Base-by-base conservation (phyloP, 768 basidiomycete genomes). In the Leccinum rimulosum region DNA sequence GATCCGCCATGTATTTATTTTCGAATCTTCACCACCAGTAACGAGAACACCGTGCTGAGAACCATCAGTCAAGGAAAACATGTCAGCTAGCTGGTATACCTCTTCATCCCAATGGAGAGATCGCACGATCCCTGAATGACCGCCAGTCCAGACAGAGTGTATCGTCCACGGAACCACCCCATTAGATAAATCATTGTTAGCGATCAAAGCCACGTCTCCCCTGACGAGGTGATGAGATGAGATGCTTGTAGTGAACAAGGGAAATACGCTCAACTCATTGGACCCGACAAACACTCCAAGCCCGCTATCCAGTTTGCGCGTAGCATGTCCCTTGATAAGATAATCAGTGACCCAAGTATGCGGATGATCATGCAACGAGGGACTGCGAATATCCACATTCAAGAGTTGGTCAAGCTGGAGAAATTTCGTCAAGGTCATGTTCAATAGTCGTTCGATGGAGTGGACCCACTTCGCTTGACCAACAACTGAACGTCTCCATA, bases 401-500 rank as follows among this genome's bases (percentile, higher is more conserved):
- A 81, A 76, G 8, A 80, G 64, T 55, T 75, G 77, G 56, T 91
- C 89, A 17, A 91, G 77, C 89, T 91, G 19, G 10, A 60, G 14
- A 25, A 11, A 52, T 40, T 35, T n/a, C n/a, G 28, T 49, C 61
- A 25, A 58, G 50, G 28, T 56, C 38, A 22, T 1, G 25, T 56
- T 30, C 14, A 45, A 10, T n/a, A 43, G 19, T 40, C 11, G 14
- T 38, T 47, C 28, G 19, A 22, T 27, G 52, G 52, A 56, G 47
- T 36, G 49, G 38, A 60, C 71, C 31, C 59, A 88, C 91, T 74
- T 93, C 89, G 50, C 73, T 73, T 28, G 86, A 83, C 95, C 94
- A 98, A 14, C 84, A 80, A 57, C 89, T 89, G 64, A 95, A 89
- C 0, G 91, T 93, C 73, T 98, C 94, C 95, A 97, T 97, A 74